These are phyloP conservation scores for Neofusicoccum parvum DNA, from an alignment of 2,329 filamentous ascomycete species.

Conservation along the genomic window DNA sequence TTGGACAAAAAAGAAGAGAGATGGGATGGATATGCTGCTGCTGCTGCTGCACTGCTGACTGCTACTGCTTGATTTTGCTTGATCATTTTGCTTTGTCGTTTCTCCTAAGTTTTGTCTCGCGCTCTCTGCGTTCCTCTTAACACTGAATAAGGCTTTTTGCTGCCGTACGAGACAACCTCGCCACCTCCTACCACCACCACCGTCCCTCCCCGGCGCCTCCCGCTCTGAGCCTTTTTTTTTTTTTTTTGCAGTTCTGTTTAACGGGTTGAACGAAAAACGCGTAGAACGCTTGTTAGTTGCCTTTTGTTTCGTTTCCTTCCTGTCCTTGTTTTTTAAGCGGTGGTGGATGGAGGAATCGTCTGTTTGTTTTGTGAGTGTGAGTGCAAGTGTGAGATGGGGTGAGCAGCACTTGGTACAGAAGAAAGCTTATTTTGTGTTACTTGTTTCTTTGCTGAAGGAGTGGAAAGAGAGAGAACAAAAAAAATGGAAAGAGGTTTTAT, in stretches of 20 bases:
- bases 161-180: too few relatives aligned
- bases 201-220: not conserved
- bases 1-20: not conserved
- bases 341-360: too few relatives aligned
- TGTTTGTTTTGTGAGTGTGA: too few relatives aligned
- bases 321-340: not conserved
- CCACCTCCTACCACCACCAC: not conserved
- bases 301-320: not conserved
- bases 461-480: not conserved
- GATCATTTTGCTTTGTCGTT: too few relatives aligned
- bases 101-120: too few relatives aligned
- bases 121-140: too few relatives aligned
- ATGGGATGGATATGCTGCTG: too few relatives aligned
- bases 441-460: not conserved
- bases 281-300: not conserved
- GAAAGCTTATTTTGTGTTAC: not conserved
- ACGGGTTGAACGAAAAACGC: conserved; percentile 14
- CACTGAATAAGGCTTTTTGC: too few relatives aligned
- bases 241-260: not conserved
- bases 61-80: too few relatives aligned
- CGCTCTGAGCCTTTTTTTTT: not conserved
- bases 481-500: conserved; percentile 2
- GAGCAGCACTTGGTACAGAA: not conserved
- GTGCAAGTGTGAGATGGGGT: too few relatives aligned
- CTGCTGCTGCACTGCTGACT: too few relatives aligned